Evolutionary conservation across 2,329 filamentous ascomycete genomes (phyloP).

Genomic region (Pestalotiopsis sp.): DNA sequence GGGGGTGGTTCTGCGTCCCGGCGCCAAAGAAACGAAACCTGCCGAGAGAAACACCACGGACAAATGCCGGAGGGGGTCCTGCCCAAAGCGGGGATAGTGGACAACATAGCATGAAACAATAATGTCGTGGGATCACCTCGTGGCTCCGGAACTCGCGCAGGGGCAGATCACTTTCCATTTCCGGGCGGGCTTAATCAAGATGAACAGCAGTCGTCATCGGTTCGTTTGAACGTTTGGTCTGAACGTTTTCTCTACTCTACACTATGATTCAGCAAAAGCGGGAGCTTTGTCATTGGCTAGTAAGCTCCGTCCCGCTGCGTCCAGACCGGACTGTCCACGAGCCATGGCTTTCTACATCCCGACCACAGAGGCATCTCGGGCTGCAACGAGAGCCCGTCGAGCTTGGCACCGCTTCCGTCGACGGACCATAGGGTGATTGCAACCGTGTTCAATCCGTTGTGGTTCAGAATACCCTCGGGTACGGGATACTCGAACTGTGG

Average conservation of each 20-base stretch:
- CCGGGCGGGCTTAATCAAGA: neutral
- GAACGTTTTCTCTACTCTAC: neutral
- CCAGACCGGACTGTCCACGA: constrained; percentile 20
- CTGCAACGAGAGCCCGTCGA: constrained; percentile 42
- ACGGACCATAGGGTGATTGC: constrained; percentile 71
- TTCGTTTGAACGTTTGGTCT: neutral
- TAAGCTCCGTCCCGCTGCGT: constrained; percentile 17
- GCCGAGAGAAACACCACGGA: neutral
- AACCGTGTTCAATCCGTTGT: constrained; percentile 70
- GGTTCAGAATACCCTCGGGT: constrained; percentile 73
- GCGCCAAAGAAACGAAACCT: neutral
- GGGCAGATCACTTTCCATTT: neutral
- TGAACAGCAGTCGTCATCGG: neutral
- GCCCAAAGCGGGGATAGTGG: constrained; percentile 4
- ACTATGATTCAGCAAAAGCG: neutral
- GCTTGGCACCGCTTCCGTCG: constrained; percentile 56
- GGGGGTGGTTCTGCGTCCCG: neutral
- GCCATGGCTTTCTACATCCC: constrained; percentile 19
- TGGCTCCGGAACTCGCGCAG: neutral
- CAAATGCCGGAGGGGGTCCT: neutral
- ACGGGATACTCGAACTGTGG: constrained; percentile 74
- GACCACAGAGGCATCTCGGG: constrained; percentile 44
- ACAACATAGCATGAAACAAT: neutral
- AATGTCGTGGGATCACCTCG: neutral
- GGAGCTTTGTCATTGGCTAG: constrained; percentile 1